phyloP scores from a whole-genome alignment of 2,329 filamentous ascomycete genomes.

The Dactylellina haptotyla region DNA sequence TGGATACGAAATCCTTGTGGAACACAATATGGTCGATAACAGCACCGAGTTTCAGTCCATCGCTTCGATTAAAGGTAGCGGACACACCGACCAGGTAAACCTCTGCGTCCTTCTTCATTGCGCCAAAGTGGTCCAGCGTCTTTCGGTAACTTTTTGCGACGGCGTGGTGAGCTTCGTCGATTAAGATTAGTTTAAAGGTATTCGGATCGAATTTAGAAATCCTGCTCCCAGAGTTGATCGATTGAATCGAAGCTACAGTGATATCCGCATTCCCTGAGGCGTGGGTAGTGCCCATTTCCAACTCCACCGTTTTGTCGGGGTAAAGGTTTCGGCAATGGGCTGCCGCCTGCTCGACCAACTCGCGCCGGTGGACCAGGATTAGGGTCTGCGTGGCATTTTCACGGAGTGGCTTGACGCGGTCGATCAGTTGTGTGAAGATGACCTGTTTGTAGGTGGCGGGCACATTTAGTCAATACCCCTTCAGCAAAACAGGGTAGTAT shows the following conservation, averaged over 20 bases:
- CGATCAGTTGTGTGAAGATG: slow-evolving; percentile 95
- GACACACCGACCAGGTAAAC: slow-evolving; percentile 83
- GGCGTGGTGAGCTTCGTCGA: slow-evolving; percentile 97
- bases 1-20: slow-evolving; percentile 73
- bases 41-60: slow-evolving; percentile 57
- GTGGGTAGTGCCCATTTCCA: slow-evolving; percentile 85
- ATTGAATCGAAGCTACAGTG: slow-evolving; percentile 89
- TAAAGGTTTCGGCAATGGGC: slow-evolving; percentile 84
- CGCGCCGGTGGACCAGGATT: slow-evolving; percentile 89
- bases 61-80: slow-evolving; percentile 72
- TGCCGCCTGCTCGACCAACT: slow-evolving; percentile 93
- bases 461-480: too few relatives aligned
- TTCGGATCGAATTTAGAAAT: slow-evolving; percentile 83
- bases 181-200: slow-evolving; percentile 86
- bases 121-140: slow-evolving; percentile 78
- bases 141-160: slow-evolving; percentile 83
- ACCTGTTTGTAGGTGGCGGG: slow-evolving; percentile 73
- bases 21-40: slow-evolving; percentile 58
- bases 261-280: slow-evolving; percentile 88
- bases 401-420: slow-evolving; percentile 71
- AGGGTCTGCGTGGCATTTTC: slow-evolving; percentile 76
- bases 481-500: neutral
- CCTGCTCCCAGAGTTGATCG: slow-evolving; percentile 78
- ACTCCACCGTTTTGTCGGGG: slow-evolving; percentile 80
- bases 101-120: slow-evolving; percentile 65